Conservation (phyloP, 2,329 filamentous ascomycete species). For the Cladosporium sp. region DNA sequence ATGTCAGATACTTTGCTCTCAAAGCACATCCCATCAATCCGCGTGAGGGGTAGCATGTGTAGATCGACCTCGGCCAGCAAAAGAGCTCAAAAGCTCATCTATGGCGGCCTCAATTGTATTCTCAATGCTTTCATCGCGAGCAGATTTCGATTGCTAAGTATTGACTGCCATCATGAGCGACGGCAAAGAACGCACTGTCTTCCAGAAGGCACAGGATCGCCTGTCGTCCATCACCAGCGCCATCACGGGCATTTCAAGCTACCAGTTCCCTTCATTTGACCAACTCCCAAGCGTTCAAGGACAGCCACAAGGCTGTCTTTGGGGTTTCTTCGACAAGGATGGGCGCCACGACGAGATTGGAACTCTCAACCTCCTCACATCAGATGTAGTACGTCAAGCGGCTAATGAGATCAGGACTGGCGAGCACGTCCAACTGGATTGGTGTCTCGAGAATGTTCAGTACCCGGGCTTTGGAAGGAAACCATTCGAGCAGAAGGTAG, state of each 20-base stretch:
- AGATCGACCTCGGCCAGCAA: slow-evolving; percentile 8
- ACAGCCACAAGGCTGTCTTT: slow-evolving; percentile 26
- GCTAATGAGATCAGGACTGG: slow-evolving; percentile 44
- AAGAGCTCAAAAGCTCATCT: not conserved
- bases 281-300: slow-evolving; percentile 21
- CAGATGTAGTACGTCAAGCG: slow-evolving; percentile 38
- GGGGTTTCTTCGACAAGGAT: slow-evolving; percentile 51
- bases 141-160: not conserved
- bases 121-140: not conserved
- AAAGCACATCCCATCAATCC: not conserved
- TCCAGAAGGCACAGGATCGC: slow-evolving; percentile 21
- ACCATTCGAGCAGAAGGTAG: slow-evolving; percentile 26
- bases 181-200: slow-evolving; percentile 18
- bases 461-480: slow-evolving; percentile 28
- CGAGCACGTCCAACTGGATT: slow-evolving; percentile 53
- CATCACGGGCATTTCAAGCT: slow-evolving; percentile 11
- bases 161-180: slow-evolving; percentile 15
- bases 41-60: slow-evolving; percentile 3
- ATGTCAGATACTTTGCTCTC: not conserved
- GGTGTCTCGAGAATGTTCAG: slow-evolving; percentile 29
- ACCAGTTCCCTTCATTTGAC: slow-evolving; percentile 22
- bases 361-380: slow-evolving; percentile 52
- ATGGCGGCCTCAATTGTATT: not conserved
- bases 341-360: slow-evolving; percentile 49
- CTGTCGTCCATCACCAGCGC: slow-evolving; percentile 20